Base-by-base conservation (phyloP, 2,329 filamentous ascomycete genomes). In the Colletotrichum tamarilloi region DNA sequence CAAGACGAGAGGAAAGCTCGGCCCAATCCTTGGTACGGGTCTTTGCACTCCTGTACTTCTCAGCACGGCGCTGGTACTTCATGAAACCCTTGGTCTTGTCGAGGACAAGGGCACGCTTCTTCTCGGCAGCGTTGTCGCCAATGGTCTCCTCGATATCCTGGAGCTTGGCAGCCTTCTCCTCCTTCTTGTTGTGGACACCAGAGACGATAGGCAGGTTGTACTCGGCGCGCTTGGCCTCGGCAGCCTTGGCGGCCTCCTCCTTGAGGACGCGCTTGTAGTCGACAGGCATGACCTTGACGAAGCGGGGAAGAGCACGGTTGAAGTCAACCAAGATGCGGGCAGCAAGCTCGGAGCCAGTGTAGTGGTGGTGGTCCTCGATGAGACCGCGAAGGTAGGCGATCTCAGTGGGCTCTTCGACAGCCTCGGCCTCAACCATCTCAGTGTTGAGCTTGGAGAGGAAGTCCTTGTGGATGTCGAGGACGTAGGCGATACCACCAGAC, bases 11-110 rank as follows among this genome's bases (percentile, higher is more conserved):
- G 72, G 93, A 97, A 59, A 98, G 89, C 85, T 98, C 96, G 53
- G 93, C 93, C 95, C 95, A 98, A 81, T 98, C 96, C 81, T 95
- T 95, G 75, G 92, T 95, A 78, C 96, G 90, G 55, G 94, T 95
- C 82, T 94, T 93, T 5, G 93, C 90, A 79, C 91, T 92, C 77
- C 96, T 93, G 83, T 98, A 98, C 86, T 98, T 98, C 88, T 98
- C 96, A 24, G 93, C 91, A 71, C 95, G 94, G 67, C 96, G 94
- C 82, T 94, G 91, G 86, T 98, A 98, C 85, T 97, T 97, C 95
- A 97, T 98, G 88, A 98, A 98, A 35, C 96, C 96, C 78, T 92
- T 92, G 1, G 96, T 98, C 90, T 98, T 98, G 87, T 98, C 95
- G n/a, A 98, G 90, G 7, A 98, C 94, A 24, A 98, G 88, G 6